A percentile compares a stretch with the other conserved stretches of the same genome.
Evolutionary conservation across 192 early-diverging fungal species (phyloP).

Genomic region (Coemansia sp.): DNA sequence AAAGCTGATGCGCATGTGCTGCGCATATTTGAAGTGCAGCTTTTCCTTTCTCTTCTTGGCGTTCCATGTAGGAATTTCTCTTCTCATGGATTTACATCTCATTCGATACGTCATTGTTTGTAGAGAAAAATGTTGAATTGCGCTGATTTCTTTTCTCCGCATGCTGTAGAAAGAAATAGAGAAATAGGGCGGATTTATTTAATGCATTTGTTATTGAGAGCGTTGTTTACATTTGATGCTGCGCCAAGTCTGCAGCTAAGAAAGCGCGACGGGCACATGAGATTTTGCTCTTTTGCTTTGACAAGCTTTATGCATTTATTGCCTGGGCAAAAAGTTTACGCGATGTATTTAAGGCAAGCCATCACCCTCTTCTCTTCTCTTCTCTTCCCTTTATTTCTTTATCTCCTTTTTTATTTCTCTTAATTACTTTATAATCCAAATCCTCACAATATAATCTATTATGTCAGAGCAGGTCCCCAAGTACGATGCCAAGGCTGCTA

Average conservation of each 20-base stretch:
- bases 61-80: neutral
- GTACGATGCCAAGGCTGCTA: constrained; percentile 14
- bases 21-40: neutral
- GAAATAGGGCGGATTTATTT: neutral
- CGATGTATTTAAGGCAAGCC: neutral
- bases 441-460: neutral
- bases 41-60: neutral
- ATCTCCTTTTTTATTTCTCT: neutral
- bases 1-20: neutral
- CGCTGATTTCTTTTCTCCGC: neutral
- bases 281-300: neutral
- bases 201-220: neutral
- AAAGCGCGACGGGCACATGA: neutral
- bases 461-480: constrained; percentile 9
- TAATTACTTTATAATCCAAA: neutral
- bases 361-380: neutral
- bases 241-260: neutral
- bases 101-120: neutral
- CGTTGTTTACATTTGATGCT: neutral
- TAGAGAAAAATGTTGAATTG: neutral
- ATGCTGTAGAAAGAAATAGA: neutral
- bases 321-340: neutral
- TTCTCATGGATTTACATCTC: neutral
- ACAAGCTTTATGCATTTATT: neutral
- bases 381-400: neutral